A percentile compares a stretch with the other conserved stretches of the same genome.
Evolutionary conservation across 2,329 filamentous ascomycete species (phyloP).

Genomic region (Fusarium fracticaudum): DNA sequence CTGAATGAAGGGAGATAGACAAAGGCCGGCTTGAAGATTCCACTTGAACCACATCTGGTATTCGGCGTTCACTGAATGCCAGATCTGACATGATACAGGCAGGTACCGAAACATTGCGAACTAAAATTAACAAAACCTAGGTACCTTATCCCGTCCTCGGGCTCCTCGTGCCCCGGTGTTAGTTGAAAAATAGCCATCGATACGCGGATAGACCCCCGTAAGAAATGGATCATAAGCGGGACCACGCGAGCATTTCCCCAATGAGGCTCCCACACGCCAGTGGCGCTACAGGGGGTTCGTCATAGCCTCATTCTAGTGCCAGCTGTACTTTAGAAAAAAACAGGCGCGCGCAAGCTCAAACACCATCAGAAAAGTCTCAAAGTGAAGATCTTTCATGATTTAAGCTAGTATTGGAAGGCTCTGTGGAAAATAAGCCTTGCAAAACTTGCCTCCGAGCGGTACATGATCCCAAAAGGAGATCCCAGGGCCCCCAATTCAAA

Average conservation of each 20-base stretch:
- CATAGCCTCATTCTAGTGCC: constrained; percentile 24
- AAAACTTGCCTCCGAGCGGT: neutral
- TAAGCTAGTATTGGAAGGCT: neutral
- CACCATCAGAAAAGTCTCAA: neutral
- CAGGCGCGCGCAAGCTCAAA: constrained; percentile 36
- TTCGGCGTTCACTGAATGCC: neutral
- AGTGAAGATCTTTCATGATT: neutral
- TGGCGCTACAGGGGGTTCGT: constrained; percentile 4
- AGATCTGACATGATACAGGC: neutral
- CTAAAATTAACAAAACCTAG: neutral
- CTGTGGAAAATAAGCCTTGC: neutral
- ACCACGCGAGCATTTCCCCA: constrained; percentile 44
- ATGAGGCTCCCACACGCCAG: constrained; percentile 26
- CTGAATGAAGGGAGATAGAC: neutral
- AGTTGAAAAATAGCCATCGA: constrained; percentile 5
- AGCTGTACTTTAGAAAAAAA: constrained; percentile 8
- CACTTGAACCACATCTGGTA: neutral
- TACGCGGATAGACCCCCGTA: neutral
- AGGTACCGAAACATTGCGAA: neutral
- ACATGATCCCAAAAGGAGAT: neutral
- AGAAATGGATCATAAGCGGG: neutral
- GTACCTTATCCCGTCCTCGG: neutral
- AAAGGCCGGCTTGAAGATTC: neutral
- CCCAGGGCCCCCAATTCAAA: neutral
- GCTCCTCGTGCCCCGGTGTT: neutral